Conservation (phyloP, 2,329 filamentous ascomycete species). For the Colletotrichum caudatum region DNA sequence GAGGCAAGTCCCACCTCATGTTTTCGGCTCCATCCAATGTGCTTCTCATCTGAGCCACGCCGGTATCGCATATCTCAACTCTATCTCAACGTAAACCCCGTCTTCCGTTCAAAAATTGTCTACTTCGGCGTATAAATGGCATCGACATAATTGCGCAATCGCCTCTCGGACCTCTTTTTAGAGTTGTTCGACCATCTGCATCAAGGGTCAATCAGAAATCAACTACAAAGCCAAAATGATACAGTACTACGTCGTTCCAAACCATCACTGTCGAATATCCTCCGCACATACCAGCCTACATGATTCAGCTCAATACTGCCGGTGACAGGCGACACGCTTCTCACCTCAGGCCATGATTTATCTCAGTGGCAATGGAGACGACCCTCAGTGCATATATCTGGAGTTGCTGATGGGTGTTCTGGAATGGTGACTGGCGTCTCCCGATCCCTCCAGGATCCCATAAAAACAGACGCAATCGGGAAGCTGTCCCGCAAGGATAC, state of each 20-base stretch:
- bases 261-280: conserved; percentile 10
- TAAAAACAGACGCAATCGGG: conserved; percentile 17
- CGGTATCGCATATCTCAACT: conserved; percentile 9
- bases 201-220: conserved; percentile 16
- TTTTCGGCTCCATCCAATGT: conserved; percentile 30
- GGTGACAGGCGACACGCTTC: background rate
- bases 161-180: conserved; percentile 26
- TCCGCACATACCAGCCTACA: conserved; percentile 3
- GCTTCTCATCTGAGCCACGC: conserved; percentile 34
- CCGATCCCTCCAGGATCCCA: conserved; percentile 34
- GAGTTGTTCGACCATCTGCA: conserved; percentile 30
- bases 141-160: background rate
- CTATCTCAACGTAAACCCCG: background rate
- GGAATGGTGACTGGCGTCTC: background rate
- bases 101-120: background rate
- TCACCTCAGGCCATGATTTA: background rate
- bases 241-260: conserved; percentile 30
- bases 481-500: conserved; percentile 36
- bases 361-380: conserved; percentile 15
- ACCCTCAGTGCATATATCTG: conserved; percentile 17
- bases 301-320: conserved; percentile 13
- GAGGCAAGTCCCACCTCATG: conserved; percentile 14
- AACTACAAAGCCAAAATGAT: conserved; percentile 9
- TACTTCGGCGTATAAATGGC: background rate
- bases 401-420: conserved; percentile 17